Percentiles rank a stretch among this genome's conserved stretches.
Conservation (phyloP, 2,329 filamentous ascomycete species). For the Plectosphaerella sp. region DNA sequence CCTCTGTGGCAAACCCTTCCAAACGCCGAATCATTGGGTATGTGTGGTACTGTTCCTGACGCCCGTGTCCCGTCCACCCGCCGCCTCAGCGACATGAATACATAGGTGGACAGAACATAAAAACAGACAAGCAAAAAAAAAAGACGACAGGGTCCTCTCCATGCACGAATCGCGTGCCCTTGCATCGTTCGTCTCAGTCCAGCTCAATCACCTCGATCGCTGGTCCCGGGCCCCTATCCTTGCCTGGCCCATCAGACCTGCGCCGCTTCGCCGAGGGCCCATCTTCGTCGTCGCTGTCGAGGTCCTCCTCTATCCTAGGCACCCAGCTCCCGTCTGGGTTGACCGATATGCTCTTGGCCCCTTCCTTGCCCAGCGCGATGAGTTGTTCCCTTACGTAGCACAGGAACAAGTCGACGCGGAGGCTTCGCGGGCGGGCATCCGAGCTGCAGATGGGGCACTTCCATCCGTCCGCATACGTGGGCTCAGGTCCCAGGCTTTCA, state of each 20-base stretch:
- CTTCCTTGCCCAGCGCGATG: constrained; percentile 10
- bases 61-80: not conserved
- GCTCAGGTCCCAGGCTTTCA: constrained; percentile 29
- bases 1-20: not conserved
- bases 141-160: not conserved
- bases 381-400: constrained; percentile 55
- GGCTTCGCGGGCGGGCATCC: constrained; percentile 69
- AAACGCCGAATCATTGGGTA: not conserved
- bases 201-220: constrained; percentile 10
- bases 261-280: not conserved
- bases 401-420: constrained; percentile 74
- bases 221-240: not conserved
- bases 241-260: not conserved
- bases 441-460: constrained; percentile 77
- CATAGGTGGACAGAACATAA: not conserved
- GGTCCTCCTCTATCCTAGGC: constrained; percentile 23
- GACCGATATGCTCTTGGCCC: constrained; percentile 25
- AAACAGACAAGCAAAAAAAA: not conserved
- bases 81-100: not conserved
- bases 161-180: no score
- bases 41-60: not conserved
- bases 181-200: constrained; percentile 3
- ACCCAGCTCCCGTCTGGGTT: constrained; percentile 26
- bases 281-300: constrained; percentile 16
- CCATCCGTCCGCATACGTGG: constrained; percentile 67